phyloP scores from a whole-genome alignment of 441 rosid species.

The Capsella rubella region DNA sequence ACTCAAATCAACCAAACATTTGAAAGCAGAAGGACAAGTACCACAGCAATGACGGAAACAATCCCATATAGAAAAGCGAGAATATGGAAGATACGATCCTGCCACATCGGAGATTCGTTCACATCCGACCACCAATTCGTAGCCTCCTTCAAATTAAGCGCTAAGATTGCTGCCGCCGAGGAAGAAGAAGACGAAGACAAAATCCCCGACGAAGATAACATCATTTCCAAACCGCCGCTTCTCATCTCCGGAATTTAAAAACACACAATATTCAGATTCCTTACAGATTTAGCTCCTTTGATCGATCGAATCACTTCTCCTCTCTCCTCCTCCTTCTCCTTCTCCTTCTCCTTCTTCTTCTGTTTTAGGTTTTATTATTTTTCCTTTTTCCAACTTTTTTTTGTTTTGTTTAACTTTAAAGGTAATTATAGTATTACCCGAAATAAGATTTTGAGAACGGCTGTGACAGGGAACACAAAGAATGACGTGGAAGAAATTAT shows the following conservation, averaged over 20 bases:
- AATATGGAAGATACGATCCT: constrained; percentile 76
- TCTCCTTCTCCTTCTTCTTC: constrained; percentile 31
- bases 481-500: constrained; percentile 30
- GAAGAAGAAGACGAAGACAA: constrained; percentile 18
- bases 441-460: constrained; percentile 19
- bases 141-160: constrained; percentile 57
- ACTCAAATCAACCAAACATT: constrained; percentile 9
- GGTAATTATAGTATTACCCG: constrained; percentile 26
- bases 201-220: constrained; percentile 42
- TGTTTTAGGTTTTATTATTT: not conserved
- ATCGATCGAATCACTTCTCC: constrained; percentile 45
- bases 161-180: constrained; percentile 41
- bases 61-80: constrained; percentile 75
- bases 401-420: too few species aligned
- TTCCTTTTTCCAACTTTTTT: not conserved
- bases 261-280: constrained; percentile 18
- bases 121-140: constrained; percentile 77
- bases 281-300: not conserved
- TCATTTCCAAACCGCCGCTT: constrained; percentile 35
- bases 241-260: constrained; percentile 28
- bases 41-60: constrained; percentile 78
- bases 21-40: constrained; percentile 29
- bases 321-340: constrained; percentile 24
- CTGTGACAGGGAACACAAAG: constrained; percentile 24
- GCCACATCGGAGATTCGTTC: constrained; percentile 74